These are phyloP conservation scores for Cryptococcus floricola DNA, from an alignment of 1,284 basidiomycete species.

Conservation along the genomic window DNA sequence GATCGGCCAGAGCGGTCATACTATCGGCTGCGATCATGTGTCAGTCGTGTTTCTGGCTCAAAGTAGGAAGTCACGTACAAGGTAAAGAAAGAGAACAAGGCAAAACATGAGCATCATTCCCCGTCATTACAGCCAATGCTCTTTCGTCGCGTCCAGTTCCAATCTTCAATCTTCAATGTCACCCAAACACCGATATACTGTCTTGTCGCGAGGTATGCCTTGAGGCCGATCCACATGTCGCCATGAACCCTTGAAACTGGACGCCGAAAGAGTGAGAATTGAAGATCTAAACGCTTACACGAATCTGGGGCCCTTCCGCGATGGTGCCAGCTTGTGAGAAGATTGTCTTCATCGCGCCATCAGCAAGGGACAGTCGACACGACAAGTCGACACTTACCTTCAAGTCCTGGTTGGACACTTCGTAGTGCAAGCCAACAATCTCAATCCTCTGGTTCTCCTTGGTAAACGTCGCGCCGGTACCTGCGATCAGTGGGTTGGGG, in stretches of 20 bases:
- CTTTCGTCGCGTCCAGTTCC: not conserved
- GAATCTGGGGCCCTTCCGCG: slow-evolving; percentile 84
- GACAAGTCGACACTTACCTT: slow-evolving; percentile 59
- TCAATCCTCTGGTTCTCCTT: slow-evolving; percentile 62
- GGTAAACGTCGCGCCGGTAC: slow-evolving; percentile 31
- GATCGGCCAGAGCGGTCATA: slow-evolving; percentile 95
- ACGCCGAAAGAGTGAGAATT: not conserved
- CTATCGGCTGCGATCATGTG: slow-evolving; percentile 51
- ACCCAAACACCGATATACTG: not conserved
- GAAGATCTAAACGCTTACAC: slow-evolving; percentile 58
- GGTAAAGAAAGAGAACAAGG: slow-evolving; percentile 18
- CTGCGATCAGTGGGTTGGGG: slow-evolving; percentile 1
- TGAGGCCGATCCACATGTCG: not conserved
- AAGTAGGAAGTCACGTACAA: slow-evolving; percentile 6
- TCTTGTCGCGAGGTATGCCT: not conserved
- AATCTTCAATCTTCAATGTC: not conserved
- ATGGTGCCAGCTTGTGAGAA: slow-evolving; percentile 91
- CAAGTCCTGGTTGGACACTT: slow-evolving; percentile 82
- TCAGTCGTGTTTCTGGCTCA: slow-evolving; percentile 32
- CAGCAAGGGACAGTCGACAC: not conserved
- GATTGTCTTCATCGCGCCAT: slow-evolving; percentile 60
- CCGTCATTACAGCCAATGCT: not conserved
- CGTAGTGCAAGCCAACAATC: slow-evolving; percentile 88
- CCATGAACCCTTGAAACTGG: not conserved
- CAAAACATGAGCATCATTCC: slow-evolving; percentile 22